Conservation (phyloP, 2,329 filamentous ascomycete species). For the Ascochyta koolunga region DNA sequence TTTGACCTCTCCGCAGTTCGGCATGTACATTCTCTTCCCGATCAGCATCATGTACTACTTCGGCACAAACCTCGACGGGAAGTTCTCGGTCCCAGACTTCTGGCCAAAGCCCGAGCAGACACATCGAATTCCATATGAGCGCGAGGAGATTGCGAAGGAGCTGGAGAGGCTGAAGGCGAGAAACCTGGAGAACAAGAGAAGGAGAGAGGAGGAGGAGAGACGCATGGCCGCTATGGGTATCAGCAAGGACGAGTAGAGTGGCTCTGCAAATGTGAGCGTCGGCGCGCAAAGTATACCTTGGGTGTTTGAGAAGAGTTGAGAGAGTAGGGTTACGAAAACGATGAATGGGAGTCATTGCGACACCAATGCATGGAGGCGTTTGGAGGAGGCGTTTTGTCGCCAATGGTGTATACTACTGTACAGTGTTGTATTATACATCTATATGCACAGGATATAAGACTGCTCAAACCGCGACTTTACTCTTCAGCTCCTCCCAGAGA, state of each 20-base stretch:
- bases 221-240: conserved; percentile 23
- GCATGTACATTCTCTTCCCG: conserved; percentile 98
- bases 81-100: conserved; percentile 85
- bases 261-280: not conserved
- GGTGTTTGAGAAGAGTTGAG: not conserved
- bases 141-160: conserved; percentile 83
- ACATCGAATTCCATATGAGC: conserved; percentile 76
- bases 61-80: conserved; percentile 91
- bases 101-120: conserved; percentile 86
- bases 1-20: conserved; percentile 69
- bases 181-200: conserved; percentile 55
- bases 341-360: not conserved
- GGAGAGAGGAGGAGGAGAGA: conserved; percentile 50
- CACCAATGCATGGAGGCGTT: conserved; percentile 27
- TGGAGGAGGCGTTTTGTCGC: conserved; percentile 9
- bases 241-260: conserved; percentile 22
- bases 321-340: not conserved
- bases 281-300: not conserved
- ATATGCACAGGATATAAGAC: conserved; percentile 19
- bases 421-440: conserved; percentile 36
- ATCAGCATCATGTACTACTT: conserved; percentile 99
- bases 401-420: conserved; percentile 29
- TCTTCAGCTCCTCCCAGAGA: conserved; percentile 47
- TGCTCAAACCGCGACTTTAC: conserved; percentile 43
- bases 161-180: conserved; percentile 70